Evolutionary conservation across 2,329 filamentous ascomycete genomes (phyloP), one percentile per base, ranked within the genome.

Genomic region (Pezicula neosporulosa): DNA sequence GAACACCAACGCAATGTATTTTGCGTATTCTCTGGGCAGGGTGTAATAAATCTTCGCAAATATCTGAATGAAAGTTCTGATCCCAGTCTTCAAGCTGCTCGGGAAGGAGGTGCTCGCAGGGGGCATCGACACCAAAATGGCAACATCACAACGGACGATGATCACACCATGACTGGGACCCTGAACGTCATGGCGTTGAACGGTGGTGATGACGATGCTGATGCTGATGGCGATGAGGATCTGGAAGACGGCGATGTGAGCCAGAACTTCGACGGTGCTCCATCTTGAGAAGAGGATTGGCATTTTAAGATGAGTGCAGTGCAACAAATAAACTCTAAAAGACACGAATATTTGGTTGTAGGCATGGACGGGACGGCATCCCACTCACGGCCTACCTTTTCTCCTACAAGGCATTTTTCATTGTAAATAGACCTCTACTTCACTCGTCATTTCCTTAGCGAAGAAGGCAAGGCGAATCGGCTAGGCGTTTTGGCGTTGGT

Each of bases 1-100:
- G 88, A 93, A 44, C 91, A 97, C 65, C 94, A 99, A 68, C 85
- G 94, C 56, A 87, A 93, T 48, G 90, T 97, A 7, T 99, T 99
- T 67, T 99, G 94, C 65, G 94, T 99, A 49, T 99, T 99, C 69
- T 97, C 92, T 2, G 93, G 94, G 6, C 80, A 82, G 24, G 92
- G 92, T 50, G 93, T 99, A 2, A 75, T 76, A 39, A 81, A 82
- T 38, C 81, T 99, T 24, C 86, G 93, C 39, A 80, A 86, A 27
- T 89, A 91, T 65, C 77, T 99, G 37, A 95, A 79, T 85, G 88
- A 47, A n/a, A 47, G 43, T 21, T 8, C 37, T 10, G 53, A 85
- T 13, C 77, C 48, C 89, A 73, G 50, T 81, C 88, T 47, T 83
- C 72, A 83, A 93, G 63, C 90, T 89, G n/a, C 89, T 87, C 3